Conservation (phyloP, 192 early-diverging fungal genomes). For the Coemansia sp. region DNA sequence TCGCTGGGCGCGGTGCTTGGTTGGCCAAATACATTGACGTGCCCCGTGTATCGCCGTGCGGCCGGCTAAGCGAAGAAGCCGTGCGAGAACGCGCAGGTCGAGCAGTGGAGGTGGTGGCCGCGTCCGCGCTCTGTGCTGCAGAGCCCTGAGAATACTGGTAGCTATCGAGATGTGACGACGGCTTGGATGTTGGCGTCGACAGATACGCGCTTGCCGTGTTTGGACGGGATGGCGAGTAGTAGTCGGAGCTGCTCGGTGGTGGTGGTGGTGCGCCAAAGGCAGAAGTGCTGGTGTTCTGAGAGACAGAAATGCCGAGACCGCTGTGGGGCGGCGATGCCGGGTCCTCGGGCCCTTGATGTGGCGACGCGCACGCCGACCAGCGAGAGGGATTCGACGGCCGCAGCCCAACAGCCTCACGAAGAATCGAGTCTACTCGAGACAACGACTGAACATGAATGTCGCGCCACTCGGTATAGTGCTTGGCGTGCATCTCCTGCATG, state of each 20-base stretch:
- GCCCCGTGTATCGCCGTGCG: background rate
- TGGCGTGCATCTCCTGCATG: constrained; percentile 13
- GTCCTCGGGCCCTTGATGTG: background rate
- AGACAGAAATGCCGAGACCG: constrained; percentile 41
- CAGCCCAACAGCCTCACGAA: constrained; percentile 53
- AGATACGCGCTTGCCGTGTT: constrained; percentile 25
- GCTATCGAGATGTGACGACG: background rate
- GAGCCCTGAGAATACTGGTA: background rate
- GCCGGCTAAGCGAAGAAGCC: background rate
- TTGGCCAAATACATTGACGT: constrained; percentile 29
- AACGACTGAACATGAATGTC: constrained; percentile 56
- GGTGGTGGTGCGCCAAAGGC: too few species aligned
- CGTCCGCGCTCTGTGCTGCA: background rate
- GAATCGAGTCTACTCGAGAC: constrained; percentile 48
- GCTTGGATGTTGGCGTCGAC: background rate
- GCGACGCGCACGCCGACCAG: constrained; percentile 17
- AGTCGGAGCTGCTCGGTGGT: background rate
- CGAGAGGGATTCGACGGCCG: constrained; percentile 2
- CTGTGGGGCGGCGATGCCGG: background rate
- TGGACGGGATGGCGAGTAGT: constrained; percentile 12
- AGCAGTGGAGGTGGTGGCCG: background rate
- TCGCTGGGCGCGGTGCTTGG: constrained; percentile 2
- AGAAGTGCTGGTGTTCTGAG: background rate
- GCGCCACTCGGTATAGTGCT: constrained; percentile 39
- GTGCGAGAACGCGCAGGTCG: constrained; percentile 3